Evolutionary conservation across 306 rosid species (phyloP), one percentile per base, ranked within the genome.

Genomic region (Medicago ruthenica): DNA sequence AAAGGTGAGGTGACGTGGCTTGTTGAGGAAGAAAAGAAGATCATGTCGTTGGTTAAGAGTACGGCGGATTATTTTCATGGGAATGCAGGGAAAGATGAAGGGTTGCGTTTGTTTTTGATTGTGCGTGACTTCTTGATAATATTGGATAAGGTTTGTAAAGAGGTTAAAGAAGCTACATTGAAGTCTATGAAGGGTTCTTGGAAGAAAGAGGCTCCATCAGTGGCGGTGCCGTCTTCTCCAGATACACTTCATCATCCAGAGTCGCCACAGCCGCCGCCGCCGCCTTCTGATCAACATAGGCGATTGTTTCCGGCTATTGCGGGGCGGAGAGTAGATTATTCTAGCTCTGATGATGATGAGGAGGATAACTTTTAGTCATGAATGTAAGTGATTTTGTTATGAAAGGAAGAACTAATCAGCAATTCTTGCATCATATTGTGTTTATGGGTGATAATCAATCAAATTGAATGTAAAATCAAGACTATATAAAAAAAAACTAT

Each of bases 41-140:
- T 90, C 55, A 85, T 86, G 90, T 70, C 87, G 4, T 76, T 89
- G 34, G 97, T 95, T 54, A 95, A 86, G 85, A 86, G 83, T 58
- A 84, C 98, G 0, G 95, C 83, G 1, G 99, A 95, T 77, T 92
- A 90, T 82, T 92, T 95, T 70, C 99, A 95, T 6, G 99, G 99
- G 15, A 86, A 79, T 0, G 77, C 98, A 11, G 93, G 93, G 27
- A 95, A 76, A 77, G 99, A 95, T 20, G 99, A 95, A 87, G 99
- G 99, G 22, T 58, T 92, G 76, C 84, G 92, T 2, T 82, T 95
- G 83, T 95, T 95, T 67, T 60, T 64, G 4, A 83, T 87, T 13
- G 93, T 95, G 17, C 87, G 99, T 0, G 98, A 92, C 62, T 95
- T 95, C 90, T 81, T 95, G 84, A 55, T 83, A 39, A 89, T 92